These are phyloP conservation scores for Cordyceps tenuipes DNA, from an alignment of 2,329 filamentous ascomycete species.

Conservation along the genomic window DNA sequence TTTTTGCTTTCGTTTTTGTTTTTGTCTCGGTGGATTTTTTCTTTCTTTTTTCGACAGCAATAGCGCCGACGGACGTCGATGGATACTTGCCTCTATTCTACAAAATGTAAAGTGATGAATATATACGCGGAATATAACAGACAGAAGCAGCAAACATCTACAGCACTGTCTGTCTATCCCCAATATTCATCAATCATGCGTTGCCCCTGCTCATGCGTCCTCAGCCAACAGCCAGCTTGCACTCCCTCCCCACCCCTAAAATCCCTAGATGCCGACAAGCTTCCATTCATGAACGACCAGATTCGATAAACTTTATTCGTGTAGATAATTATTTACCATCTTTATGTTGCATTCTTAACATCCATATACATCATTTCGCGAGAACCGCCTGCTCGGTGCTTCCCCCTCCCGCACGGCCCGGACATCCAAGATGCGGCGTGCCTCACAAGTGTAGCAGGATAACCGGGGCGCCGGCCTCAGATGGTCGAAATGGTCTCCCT, in stretches of 20 bases:
- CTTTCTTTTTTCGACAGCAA: too few species aligned
- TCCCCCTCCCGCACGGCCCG: background rate
- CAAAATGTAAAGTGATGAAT: background rate
- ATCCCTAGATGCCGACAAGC: too few species aligned
- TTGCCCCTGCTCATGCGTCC: too few species aligned
- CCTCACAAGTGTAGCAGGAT: slow-evolving; percentile 11
- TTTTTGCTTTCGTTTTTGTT: too few species aligned
- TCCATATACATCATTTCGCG: background rate
- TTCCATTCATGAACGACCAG: too few species aligned
- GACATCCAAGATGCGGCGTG: slow-evolving; percentile 2
- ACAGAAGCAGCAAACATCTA: background rate
- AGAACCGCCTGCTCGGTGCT: background rate
- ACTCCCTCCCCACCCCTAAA: too few species aligned
- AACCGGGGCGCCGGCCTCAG: background rate
- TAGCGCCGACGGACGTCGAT: too few species aligned
- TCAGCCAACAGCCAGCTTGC: too few species aligned
- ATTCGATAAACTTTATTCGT: background rate
- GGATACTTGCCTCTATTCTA: background rate
- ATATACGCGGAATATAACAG: background rate
- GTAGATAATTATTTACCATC: background rate
- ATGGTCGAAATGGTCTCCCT: background rate
- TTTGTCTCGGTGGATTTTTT: too few species aligned
- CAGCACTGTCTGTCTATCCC: too few species aligned
- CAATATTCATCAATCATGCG: too few species aligned
- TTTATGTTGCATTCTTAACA: background rate